Conservation (phyloP, 768 basidiomycete species). For the Candolleomyces efflorescens region DNA sequence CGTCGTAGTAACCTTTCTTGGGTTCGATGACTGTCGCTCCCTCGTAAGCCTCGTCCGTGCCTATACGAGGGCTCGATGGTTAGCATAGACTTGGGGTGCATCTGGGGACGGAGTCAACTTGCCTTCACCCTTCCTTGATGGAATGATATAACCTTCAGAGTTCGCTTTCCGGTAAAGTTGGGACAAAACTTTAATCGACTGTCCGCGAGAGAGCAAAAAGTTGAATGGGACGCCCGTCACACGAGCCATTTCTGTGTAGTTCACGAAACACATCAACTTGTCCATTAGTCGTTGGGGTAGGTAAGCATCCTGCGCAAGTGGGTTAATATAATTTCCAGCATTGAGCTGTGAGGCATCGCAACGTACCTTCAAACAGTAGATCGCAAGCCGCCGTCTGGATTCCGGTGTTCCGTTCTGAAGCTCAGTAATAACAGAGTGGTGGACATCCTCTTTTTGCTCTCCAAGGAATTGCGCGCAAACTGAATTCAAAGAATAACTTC, state of each 20-base stretch:
- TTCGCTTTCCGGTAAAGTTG: constrained; percentile 94
- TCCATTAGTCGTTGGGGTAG: constrained; percentile 94
- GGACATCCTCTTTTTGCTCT: constrained; percentile 99
- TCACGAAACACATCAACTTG: constrained; percentile 98
- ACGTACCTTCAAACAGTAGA: constrained; percentile 92
- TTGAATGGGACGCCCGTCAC: constrained; percentile 99
- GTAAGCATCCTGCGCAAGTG: constrained; percentile 81
- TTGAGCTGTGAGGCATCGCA: not conserved
- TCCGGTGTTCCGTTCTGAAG: constrained; percentile 96
- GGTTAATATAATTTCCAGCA: not conserved
- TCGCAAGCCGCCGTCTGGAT: constrained; percentile 86
- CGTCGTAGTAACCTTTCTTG: constrained; percentile 91
- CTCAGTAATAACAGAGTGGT: constrained; percentile 97
- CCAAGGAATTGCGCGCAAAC: constrained; percentile 97
- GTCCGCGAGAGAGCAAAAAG: constrained; percentile 87
- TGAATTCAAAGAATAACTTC: constrained; percentile 96
- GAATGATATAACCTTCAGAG: constrained; percentile 86
- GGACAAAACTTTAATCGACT: constrained; percentile 98
- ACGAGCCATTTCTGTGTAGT: constrained; percentile 98
- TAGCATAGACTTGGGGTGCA: not conserved
- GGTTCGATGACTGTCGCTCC: constrained; percentile 99
- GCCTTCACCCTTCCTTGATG: constrained; percentile 85
- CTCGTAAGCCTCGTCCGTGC: constrained; percentile 95
- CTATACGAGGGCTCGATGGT: constrained; percentile 30
- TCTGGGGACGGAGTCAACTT: constrained; percentile 3